Conservation (phyloP, 2,329 filamentous ascomycete species). For the Trichoderma arundinaceum region DNA sequence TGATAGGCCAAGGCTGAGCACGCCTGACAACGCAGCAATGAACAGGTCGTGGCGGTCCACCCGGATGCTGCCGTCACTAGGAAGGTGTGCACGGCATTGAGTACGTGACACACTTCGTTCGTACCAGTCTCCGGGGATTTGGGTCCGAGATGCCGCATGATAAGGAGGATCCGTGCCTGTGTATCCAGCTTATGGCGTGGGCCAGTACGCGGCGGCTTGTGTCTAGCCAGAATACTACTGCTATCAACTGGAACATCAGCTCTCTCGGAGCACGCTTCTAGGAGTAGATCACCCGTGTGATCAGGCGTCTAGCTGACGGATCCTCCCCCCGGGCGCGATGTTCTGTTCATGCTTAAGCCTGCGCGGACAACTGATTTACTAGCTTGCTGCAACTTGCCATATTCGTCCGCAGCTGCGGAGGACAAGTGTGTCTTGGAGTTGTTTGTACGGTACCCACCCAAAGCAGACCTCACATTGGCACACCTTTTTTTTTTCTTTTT, state of each 20-base stretch:
- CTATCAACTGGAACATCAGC: background rate
- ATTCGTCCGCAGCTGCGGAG: background rate
- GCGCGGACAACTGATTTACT: background rate
- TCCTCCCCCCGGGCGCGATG: conserved; percentile 3
- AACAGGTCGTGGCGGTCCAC: conserved; percentile 7
- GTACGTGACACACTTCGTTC: background rate
- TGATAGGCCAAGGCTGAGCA: background rate
- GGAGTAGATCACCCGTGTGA: background rate
- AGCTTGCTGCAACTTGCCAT: background rate
- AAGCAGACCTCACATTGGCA: background rate
- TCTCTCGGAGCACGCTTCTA: background rate
- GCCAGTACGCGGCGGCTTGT: background rate
- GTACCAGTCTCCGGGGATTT: conserved; percentile 21
- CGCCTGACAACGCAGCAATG: conserved; percentile 8
- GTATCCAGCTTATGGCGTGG: background rate
- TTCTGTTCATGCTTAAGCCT: conserved; percentile 8
- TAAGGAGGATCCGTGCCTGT: background rate
- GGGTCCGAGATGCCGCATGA: conserved; percentile 2
- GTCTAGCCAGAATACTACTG: background rate
- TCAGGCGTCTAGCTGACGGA: background rate
- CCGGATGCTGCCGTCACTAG: conserved; percentile 14
- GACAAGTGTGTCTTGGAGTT: background rate
- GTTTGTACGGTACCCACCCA: background rate
- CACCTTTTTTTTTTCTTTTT: background rate
- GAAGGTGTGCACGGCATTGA: background rate